Evolutionary conservation across 352 stramenopile species (phyloP).

Genomic region (Globisporangium middletonii): DNA sequence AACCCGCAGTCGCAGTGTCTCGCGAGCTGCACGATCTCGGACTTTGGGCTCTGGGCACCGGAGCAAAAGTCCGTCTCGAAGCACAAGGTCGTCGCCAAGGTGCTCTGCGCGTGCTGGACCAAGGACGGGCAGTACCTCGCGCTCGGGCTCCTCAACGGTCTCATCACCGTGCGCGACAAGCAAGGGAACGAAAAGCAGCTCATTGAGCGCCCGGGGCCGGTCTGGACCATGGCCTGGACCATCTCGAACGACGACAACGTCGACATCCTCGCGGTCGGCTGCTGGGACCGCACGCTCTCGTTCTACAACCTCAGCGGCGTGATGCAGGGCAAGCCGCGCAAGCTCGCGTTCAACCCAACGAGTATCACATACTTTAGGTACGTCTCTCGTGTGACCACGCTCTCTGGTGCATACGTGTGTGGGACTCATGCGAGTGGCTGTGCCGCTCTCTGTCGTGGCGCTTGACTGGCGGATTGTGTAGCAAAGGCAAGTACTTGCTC

Average conservation of each 20-base stretch:
- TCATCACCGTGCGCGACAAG: conserved; percentile 90
- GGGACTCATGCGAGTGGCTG: neutral
- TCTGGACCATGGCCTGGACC: conserved; percentile 88
- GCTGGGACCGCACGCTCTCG: conserved; percentile 91
- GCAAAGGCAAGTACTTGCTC: conserved; percentile 90
- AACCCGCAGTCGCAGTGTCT: conserved; percentile 91
- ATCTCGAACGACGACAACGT: conserved; percentile 72
- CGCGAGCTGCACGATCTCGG: conserved; percentile 89
- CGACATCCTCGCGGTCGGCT: conserved; percentile 89
- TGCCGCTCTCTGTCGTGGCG: too few species aligned
- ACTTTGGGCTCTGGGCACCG: conserved; percentile 93
- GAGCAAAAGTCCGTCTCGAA: conserved; percentile 94
- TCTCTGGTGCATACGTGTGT: neutral
- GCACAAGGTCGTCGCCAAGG: conserved; percentile 92
- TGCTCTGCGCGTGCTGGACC: conserved; percentile 90
- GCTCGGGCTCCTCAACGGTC: conserved; percentile 89
- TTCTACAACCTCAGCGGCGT: conserved; percentile 89
- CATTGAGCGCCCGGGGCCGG: conserved; percentile 81
- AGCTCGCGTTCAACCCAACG: conserved; percentile 91
- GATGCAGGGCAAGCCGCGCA: conserved; percentile 81
- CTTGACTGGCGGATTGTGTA: conserved; percentile 6
- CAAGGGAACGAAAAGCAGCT: conserved; percentile 87
- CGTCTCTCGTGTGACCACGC: neutral
- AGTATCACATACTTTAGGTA: conserved; percentile 86
- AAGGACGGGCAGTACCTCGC: conserved; percentile 90